Base-by-base conservation (phyloP, 2,329 filamentous ascomycete genomes). In the Talaromyces amestolkiae region DNA sequence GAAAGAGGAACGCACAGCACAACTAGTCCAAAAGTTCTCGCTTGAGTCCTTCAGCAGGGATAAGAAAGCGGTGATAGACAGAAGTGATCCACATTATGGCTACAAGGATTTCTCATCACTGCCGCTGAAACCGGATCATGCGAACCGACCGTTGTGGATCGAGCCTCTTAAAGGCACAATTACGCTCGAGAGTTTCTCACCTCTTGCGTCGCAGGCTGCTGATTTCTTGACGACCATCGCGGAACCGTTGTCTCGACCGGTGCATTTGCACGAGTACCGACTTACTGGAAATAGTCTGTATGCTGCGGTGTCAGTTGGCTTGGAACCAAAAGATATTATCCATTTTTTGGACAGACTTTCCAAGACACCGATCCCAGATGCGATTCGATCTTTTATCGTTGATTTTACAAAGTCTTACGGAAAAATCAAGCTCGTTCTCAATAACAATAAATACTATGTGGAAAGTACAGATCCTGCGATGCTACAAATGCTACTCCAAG, bases 191-290 rank as follows among this genome's bases (percentile, higher is more conserved):
- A 96, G 93, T 71, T 98, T 97, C 81, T 94, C 91, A 61, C 91
- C 93, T 2, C 83, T 95, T 65, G 93, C 94, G 65, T 86, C 90
- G 65, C 90, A 93, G 73, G 94, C 92, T 0, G 93, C 97, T 75
- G 93, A 97, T 76, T 97, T 99, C 75, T 83, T 99, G 66, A 97
- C 96, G 72, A 97, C 95, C 56, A 94, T 99, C 71, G 92, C 94
- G 68, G 94, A 99, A 80, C 95, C 94, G 19, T 84, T 94, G 66
- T 97, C 93, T 41, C 88, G 94, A 66, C 94, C 95, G 65, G 91
- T 89, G 5, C 94, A 93, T 74, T 87, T 98, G 69, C 95, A 98
- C 81, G 94, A 99, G 79, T 98, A 98, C 78, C 87, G 89, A 64
- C 85, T 99, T 72, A 97, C 93, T 2, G 89, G 91, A 27, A 93